Evolutionary conservation across 2,329 filamentous ascomycete genomes (phyloP).

Genomic region (Trichoderma semiorbis): DNA sequence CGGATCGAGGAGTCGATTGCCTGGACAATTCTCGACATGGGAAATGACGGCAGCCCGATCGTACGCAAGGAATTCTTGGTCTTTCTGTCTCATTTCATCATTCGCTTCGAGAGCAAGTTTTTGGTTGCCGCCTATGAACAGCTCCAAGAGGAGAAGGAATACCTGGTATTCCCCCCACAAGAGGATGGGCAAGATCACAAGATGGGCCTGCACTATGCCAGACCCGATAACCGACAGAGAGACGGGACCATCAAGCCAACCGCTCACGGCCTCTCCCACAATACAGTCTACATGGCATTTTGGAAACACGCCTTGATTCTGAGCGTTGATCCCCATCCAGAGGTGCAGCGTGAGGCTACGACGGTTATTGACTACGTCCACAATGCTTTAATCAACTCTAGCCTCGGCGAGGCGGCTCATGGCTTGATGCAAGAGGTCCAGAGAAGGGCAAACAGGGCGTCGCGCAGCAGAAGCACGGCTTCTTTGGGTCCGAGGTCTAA

Average conservation of each 20-base stretch:
- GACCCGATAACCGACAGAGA: conserved; percentile 51
- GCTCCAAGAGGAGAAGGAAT: conserved; percentile 75
- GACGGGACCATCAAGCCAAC: conserved; percentile 57
- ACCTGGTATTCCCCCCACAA: conserved; percentile 53
- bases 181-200: conserved; percentile 57
- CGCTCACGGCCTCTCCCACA: conserved; percentile 66
- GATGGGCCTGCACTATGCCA: conserved; percentile 60
- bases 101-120: conserved; percentile 89
- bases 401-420: conserved; percentile 68
- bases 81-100: conserved; percentile 88
- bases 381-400: conserved; percentile 71
- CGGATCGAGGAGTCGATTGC: conserved; percentile 89
- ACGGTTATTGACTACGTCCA: conserved; percentile 86
- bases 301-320: conserved; percentile 93
- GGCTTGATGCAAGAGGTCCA: conserved; percentile 71
- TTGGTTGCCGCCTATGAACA: conserved; percentile 90
- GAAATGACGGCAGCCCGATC: conserved; percentile 88
- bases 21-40: conserved; percentile 84
- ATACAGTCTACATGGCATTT: conserved; percentile 87
- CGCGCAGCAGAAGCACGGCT: conserved; percentile 40
- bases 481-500: conserved; percentile 43
- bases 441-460: conserved; percentile 46
- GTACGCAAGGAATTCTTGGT: conserved; percentile 91
- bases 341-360: conserved; percentile 81
- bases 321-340: conserved; percentile 90